A percentile compares a stretch with the other conserved stretches of the same genome.
These are phyloP conservation scores for Aspergillus nidulans DNA, from an alignment of 495 filamentous ascomycete species.

Conservation along the genomic window DNA sequence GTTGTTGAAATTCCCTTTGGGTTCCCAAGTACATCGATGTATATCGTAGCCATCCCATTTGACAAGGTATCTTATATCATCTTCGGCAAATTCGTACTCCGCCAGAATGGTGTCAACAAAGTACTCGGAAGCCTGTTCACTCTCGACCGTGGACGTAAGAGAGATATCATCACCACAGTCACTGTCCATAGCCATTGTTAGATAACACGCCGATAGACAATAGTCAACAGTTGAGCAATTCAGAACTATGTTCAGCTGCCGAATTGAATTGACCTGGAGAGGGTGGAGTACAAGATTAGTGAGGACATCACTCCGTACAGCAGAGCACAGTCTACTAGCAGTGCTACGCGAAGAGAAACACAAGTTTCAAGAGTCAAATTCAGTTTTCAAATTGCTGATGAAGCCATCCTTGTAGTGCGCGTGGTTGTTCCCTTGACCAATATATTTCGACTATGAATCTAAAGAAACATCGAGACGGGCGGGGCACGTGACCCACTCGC, in stretches of 20 bases:
- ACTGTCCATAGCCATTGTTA: conserved; percentile 12
- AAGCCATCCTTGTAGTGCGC: no score
- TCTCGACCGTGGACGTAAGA: conserved; percentile 52
- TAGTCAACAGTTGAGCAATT: no score
- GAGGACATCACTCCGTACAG: background rate
- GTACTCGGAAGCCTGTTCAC: conserved; percentile 36
- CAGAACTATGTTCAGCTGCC: no score
- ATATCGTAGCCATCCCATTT: conserved; percentile 62
- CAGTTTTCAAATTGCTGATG: background rate
- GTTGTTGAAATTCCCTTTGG: conserved; percentile 47
- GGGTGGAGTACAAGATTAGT: background rate
- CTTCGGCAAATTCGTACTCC: conserved; percentile 33
- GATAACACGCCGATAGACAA: no score
- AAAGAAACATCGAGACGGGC: conserved; percentile 1
- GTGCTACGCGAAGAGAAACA: background rate
- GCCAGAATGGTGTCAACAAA: conserved; percentile 45
- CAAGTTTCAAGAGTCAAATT: background rate
- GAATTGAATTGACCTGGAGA: background rate
- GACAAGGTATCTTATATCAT: conserved; percentile 54
- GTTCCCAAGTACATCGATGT: conserved; percentile 61
- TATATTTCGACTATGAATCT: background rate
- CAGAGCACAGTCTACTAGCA: background rate
- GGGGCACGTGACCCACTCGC: conserved; percentile 21
- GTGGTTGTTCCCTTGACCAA: background rate
- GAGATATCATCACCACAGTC: conserved; percentile 56